Percentiles rank a stretch among this genome's conserved stretches.
Evolutionary conservation across 768 basidiomycete genomes (phyloP).

Genomic region (Xanthoconium stramineum): DNA sequence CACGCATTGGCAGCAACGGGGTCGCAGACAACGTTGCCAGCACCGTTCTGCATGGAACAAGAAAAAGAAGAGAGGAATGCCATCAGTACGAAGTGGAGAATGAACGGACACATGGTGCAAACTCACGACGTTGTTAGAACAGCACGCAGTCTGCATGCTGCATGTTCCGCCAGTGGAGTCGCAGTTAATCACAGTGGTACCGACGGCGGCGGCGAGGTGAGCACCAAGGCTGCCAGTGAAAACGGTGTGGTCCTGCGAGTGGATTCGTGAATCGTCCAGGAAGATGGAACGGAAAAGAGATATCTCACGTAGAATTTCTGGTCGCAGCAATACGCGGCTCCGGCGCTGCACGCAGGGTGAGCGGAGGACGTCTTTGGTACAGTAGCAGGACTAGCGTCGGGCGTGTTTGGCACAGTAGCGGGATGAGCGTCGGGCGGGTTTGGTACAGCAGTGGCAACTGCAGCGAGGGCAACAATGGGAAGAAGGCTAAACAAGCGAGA

Average conservation of each 20-base stretch:
- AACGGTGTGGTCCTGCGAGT: neutral
- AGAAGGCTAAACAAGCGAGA: neutral
- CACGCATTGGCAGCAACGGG: neutral
- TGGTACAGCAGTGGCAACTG: neutral
- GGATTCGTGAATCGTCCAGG: neutral
- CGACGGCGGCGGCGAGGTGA: neutral
- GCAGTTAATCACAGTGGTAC: neutral
- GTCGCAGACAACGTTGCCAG: neutral
- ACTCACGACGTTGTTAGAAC: neutral
- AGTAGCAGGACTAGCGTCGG: too few relatives aligned
- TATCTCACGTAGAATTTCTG: too few relatives aligned
- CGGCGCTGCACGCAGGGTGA: too few relatives aligned
- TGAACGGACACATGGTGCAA: too few relatives aligned
- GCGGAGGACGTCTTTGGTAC: too few relatives aligned
- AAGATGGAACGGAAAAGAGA: too few relatives aligned
- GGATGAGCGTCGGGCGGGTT: too few relatives aligned
- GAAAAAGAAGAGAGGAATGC: too few relatives aligned
- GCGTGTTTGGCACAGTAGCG: too few relatives aligned
- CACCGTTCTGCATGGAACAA: neutral
- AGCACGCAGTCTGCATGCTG: neutral
- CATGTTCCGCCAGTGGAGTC: neutral
- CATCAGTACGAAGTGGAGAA: too few relatives aligned
- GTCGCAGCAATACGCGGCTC: too few relatives aligned
- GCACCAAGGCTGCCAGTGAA: neutral
- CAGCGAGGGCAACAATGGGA: neutral